Evolutionary conservation across 2,329 filamentous ascomycete species (phyloP), one percentile per base, ranked within the genome.

Genomic region (Xylariaceae sp.): DNA sequence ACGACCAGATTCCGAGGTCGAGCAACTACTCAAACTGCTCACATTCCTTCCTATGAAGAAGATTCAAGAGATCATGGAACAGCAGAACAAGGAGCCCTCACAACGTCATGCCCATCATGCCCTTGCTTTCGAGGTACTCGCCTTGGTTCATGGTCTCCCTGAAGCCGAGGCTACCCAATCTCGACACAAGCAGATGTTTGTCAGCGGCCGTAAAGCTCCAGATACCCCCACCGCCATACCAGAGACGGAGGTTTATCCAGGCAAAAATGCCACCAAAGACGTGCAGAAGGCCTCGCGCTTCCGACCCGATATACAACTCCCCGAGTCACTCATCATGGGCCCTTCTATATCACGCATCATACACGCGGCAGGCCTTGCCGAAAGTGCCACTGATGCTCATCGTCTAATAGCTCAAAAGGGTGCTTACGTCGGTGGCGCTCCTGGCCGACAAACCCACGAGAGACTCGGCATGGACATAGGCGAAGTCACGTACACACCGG

Each of bases 21-120:
- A 91, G 70, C 80, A 78, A 30, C 87, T 95, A 58, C 77, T 99
- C 39, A 92, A 89, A 67, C 80, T 96, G 19, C 91, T 99, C 68
- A 99, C 94, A 0, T 96, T 99, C 68, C 71, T 96, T 36, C 88
- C 92, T 0, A 63, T 88, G 2, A 66, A 78, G 7, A 70, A 83
- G n/a, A 95, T 99, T 60, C 67, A 77, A 2, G 65, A 75, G 13
- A 70, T 88, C 49, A 88, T 97, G 81, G 69, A 75, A 30, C 70
- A 86, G 57, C 92, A 97, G 62, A 72, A 71, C 8, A 59, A 76
- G 26, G 80, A 92, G 52, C 88, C 88, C 0, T 79, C 84, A 1
- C 83, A 86, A 71, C 84, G 94, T 29, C 68, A 83, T 52, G 91
- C 92, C 2, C 92, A 99, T 63, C 92, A 96, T 66, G 74, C 79